These are phyloP conservation scores for Euphorbia neoarborescens DNA, from an alignment of 441 rosid species.

Conservation along the genomic window DNA sequence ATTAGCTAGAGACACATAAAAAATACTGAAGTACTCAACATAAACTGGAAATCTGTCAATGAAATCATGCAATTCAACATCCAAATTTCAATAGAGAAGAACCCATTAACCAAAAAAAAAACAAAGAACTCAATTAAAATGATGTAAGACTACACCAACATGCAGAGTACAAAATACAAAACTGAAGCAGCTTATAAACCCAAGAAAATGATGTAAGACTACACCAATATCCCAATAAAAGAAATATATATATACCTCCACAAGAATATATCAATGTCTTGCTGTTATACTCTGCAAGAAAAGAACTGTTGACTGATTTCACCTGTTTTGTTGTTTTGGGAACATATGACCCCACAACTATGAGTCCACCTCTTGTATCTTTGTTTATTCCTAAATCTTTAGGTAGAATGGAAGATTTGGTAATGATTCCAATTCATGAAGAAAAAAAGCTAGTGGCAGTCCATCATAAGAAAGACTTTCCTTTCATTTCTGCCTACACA, in stretches of 20 bases:
- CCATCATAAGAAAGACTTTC: slow-evolving; percentile 81
- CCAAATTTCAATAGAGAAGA: too few relatives aligned
- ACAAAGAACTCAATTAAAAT: too few relatives aligned
- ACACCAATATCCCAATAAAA: too few relatives aligned
- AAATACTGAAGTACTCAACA: too few relatives aligned
- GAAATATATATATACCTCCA: slow-evolving; percentile 50
- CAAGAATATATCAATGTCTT: slow-evolving; percentile 89
- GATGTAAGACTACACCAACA: too few relatives aligned
- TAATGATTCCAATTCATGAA: slow-evolving; percentile 70
- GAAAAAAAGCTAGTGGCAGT: slow-evolving; percentile 97
- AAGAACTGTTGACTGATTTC: slow-evolving; percentile 15
- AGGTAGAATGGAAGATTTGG: slow-evolving; percentile 69
- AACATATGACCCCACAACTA: slow-evolving; percentile 94
- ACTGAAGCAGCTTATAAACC: too few relatives aligned
- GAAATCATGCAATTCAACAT: too few relatives aligned
- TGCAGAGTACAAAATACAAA: too few relatives aligned
- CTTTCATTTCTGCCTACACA: slow-evolving; percentile 81
- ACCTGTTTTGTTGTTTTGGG: slow-evolving; percentile 98
- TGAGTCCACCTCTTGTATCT: slow-evolving; percentile 63
- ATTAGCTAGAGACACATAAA: too few relatives aligned
- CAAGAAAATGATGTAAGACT: too few relatives aligned
- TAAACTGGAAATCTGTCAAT: too few relatives aligned
- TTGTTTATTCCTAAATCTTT: slow-evolving; percentile 60
- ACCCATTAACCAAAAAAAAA: too few relatives aligned
- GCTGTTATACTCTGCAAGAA: slow-evolving; percentile 45